Evolutionary conservation across 1,284 basidiomycete genomes (phyloP).

Genomic region (Chalciporus sp.): DNA sequence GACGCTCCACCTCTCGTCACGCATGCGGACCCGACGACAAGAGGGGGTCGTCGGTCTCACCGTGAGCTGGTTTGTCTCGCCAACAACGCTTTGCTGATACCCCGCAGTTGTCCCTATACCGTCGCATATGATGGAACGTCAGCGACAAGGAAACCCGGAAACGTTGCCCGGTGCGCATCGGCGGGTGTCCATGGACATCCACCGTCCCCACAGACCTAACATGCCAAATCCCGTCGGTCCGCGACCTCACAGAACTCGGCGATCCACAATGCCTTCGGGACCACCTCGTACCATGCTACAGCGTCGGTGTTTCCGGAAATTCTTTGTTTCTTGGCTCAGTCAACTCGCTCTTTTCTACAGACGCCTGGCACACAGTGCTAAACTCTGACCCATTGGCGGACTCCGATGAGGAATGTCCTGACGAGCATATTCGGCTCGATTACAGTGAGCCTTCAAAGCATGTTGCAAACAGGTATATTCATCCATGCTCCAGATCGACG

Average conservation of each 20-base stretch:
- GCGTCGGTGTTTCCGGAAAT: constrained; percentile 43
- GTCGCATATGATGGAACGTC: constrained; percentile 26
- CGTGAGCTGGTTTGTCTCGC: constrained; percentile 20
- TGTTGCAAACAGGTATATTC: constrained; percentile 17
- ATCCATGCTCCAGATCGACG: constrained; percentile 47
- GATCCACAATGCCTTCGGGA: constrained; percentile 26
- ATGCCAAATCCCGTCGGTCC: constrained; percentile 20
- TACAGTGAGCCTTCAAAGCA: constrained; percentile 51
- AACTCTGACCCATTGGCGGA: constrained; percentile 66
- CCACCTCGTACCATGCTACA: constrained; percentile 46
- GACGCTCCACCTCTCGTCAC: constrained; percentile 13
- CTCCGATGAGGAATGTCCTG: constrained; percentile 70
- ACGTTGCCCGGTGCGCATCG: constrained; percentile 25
- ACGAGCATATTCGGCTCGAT: constrained; percentile 63
- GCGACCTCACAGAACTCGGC: constrained; percentile 27
- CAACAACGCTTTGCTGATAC: constrained; percentile 12
- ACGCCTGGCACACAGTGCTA: constrained; percentile 69
- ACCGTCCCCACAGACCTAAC: constrained; percentile 29
- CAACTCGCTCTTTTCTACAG: constrained; percentile 48
- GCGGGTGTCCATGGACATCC: constrained; percentile 31
- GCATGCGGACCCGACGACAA: constrained; percentile 19
- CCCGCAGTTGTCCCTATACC: constrained; percentile 26
- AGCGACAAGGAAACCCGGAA: constrained; percentile 29
- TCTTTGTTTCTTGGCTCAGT: constrained; percentile 45
- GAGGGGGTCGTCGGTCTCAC: constrained; percentile 32